These are phyloP conservation scores for Diaporthe sp. DNA, from an alignment of 2,329 filamentous ascomycete species.

Conservation along the genomic window DNA sequence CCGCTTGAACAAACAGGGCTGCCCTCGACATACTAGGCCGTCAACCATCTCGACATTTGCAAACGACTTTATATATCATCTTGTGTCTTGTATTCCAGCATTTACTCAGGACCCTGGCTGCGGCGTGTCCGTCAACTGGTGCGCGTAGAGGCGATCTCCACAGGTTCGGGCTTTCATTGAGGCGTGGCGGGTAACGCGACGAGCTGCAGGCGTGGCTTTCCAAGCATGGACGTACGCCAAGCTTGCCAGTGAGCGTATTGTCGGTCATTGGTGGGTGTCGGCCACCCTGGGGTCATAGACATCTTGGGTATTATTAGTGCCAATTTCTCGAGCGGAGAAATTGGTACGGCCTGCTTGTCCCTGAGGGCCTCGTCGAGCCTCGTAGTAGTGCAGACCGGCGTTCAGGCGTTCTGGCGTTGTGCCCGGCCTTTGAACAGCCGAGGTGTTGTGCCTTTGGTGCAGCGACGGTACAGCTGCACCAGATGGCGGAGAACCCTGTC, in stretches of 20 bases:
- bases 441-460: constrained; percentile 10
- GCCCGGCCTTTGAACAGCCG: constrained; percentile 16
- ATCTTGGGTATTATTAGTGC: constrained; percentile 4
- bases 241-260: neutral
- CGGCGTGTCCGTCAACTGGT: constrained; percentile 21
- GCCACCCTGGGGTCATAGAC: constrained; percentile 12
- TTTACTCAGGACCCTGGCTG: constrained; percentile 16
- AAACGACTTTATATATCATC: constrained; percentile 11
- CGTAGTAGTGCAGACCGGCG: neutral
- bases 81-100: neutral
- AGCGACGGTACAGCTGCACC: neutral
- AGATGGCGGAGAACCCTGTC: constrained; percentile 22
- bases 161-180: constrained; percentile 24
- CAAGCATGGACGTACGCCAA: constrained; percentile 18
- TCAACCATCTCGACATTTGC: neutral
- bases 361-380: constrained; percentile 3
- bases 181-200: constrained; percentile 16
- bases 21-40: neutral
- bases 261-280: constrained; percentile 8
- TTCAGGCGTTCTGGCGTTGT: too few relatives aligned
- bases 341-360: neutral
- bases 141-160: constrained; percentile 23
- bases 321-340: constrained; percentile 19
- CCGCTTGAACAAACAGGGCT: constrained; percentile 6
- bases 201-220: constrained; percentile 15